Evolutionary conservation across 495 filamentous ascomycete species (phyloP), one percentile per base, ranked within the genome.

Genomic region (Staphylotrichum tortipilum): DNA sequence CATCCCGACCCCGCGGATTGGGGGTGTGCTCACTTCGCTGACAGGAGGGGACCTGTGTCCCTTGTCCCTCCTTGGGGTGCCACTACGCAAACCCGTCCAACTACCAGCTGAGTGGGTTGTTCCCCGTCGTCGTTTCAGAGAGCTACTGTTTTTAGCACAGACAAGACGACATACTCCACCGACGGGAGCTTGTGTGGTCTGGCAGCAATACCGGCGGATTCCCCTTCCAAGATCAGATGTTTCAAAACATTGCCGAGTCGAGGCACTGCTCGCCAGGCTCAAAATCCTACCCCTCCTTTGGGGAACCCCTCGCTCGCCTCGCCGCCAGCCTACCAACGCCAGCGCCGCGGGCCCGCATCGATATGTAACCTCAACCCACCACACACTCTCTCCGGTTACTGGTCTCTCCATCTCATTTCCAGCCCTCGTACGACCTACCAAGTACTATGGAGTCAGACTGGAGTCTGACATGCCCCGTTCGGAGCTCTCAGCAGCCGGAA

Each of bases 191-290:
- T 46, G 41, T 26, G 33, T 37, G 31, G 18, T 12, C n/a, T 11
- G 23, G 28, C 28, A 49, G 29, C 47, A 18, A 44, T n/a, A 44
- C 47, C 6, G 33, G 41, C 29, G 34, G 48, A 39, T 48, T 52
- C 45, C 19, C 38, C n/a, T n/a, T 45, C 48, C 33, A 33, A 18
- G 38, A 56, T 46, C 34, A n/a, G 44, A 42, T 49, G 54, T 57
- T 57, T 57, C 50, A 46, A 53, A 53, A 53, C 46, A 52, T 52
- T n/a, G 49, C 43, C 26, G 53, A 48, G 34, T 7, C 41, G 17
- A n/a, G 21, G 23, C 34, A 24, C 44, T 44, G 44, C 35, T 52
- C 44, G n/a, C 18, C 22, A 28, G 21, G 15, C 22, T 40, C 22
- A 22, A 44, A 23, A 5, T 44, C 52, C 29, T 33, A 41, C 46